Base-by-base conservation (phyloP, 1,139 yeast genomes). In the Ogataea hybrid region DNA sequence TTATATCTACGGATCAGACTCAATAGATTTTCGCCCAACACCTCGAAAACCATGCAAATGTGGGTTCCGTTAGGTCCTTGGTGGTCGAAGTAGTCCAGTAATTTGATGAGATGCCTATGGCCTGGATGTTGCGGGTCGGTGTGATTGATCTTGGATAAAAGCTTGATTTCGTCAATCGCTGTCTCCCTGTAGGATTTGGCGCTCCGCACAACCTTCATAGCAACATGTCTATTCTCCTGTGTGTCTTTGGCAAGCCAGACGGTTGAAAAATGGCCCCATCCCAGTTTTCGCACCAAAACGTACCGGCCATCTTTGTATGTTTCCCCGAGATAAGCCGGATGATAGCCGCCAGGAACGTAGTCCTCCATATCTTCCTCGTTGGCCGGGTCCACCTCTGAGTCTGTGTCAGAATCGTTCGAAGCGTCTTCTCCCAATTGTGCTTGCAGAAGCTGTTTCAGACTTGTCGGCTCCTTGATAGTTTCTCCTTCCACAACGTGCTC, bases 221-320 rank as follows among this genome's bases (percentile, higher is more conserved):
- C 96, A 27, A 85, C 95, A 58, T 83, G 88, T 36, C 70, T 68
- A 42, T 75, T 69, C 18, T 65, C 66, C 32, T 68, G 65, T 28
- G 69, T 65, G 53, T 84, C 92, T 47, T 70, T 75, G 6, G 94
- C 92, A 21, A 87, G 69, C 96, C 96, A 87, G 25, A 87, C 96
- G 2, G 95, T 86, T 25, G 89, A 80, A 57, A 87, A 87, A 61
- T 87, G 95, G 34, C 96, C 96, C 95, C 95, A 86, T 6, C 96
- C 96, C 5, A 88, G 69, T 61, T 88, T 88, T 46, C 96, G 73
- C 15, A 84, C 80, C 35, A 88, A 65, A 4, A 77, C 71, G 61
- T 88, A 88, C 34, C 76, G 67, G 17, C 77, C 77, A 41, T 81
- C 69, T 48, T 79, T 77, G 50, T 78, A 81, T 48, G 65, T 68